Conservation (phyloP, 805 yeast genomes). For the Teunomyces gatunensis region DNA sequence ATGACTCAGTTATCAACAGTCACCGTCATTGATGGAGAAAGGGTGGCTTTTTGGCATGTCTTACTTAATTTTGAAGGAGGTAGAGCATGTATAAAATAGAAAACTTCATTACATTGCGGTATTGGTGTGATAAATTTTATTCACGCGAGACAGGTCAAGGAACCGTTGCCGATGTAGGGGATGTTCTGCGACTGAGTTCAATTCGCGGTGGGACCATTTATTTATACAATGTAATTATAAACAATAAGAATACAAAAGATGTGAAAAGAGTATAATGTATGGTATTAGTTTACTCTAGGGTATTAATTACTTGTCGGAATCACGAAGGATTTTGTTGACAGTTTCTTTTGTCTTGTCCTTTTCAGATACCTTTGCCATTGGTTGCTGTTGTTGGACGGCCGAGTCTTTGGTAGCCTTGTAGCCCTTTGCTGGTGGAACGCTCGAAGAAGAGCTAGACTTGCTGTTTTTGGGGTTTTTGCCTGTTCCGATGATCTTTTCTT, state of each 20-base stretch:
- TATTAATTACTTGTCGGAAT: neutral
- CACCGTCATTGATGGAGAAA: too few relatives aligned
- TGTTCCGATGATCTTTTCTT: conserved; percentile 24
- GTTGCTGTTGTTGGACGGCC: neutral
- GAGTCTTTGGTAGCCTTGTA: conserved; percentile 11
- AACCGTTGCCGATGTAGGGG: too few relatives aligned
- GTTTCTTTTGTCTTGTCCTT: neutral
- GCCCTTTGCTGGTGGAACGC: conserved; percentile 7
- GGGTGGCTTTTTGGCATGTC: too few relatives aligned
- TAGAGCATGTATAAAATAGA: too few relatives aligned
- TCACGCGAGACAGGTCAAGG: too few relatives aligned
- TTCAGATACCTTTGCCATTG: neutral
- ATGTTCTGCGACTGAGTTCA: neutral
- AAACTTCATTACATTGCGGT: neutral
- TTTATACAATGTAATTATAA: neutral
- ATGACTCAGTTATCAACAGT: too few relatives aligned
- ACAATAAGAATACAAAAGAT: neutral
- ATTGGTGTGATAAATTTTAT: neutral
- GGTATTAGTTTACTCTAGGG: neutral
- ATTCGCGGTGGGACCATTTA: neutral
- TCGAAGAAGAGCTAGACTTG: neutral
- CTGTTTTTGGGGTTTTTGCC: conserved; percentile 12
- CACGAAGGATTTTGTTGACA: neutral
- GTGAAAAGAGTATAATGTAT: neutral
- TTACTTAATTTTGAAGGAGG: too few relatives aligned